Evolutionary conservation across 192 early-diverging fungal species (phyloP).

Genomic region (Coemansia sp.): DNA sequence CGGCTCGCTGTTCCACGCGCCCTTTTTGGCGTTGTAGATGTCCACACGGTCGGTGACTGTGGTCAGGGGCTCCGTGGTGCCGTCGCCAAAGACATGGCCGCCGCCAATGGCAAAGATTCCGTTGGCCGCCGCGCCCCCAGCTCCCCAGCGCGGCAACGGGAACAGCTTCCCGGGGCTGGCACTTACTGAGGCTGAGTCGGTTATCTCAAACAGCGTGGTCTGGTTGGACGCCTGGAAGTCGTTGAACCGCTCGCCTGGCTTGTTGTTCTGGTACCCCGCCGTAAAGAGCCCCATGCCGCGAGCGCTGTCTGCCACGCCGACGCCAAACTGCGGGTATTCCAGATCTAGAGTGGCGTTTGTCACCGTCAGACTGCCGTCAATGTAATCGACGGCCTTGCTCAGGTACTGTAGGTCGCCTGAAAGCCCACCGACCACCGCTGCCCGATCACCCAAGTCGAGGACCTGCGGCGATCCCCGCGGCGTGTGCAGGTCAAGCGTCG

Average conservation of each 20-base stretch:
- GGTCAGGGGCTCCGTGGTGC: constrained; percentile 10
- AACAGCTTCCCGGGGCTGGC: constrained; percentile 13
- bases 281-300: constrained; percentile 31
- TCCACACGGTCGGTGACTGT: constrained; percentile 39
- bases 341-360: constrained; percentile 8
- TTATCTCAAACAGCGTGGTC: constrained; percentile 20
- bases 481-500: constrained; percentile 11
- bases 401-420: constrained; percentile 50
- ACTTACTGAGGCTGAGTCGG: neutral
- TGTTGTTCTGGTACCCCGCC: constrained; percentile 42
- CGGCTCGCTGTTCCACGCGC: constrained; percentile 31
- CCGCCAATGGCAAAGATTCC: constrained; percentile 47
- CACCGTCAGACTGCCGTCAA: constrained; percentile 15
- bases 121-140: constrained; percentile 40
- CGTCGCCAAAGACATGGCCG: constrained; percentile 33
- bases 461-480: constrained; percentile 33
- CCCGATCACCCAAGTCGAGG: constrained; percentile 21
- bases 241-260: constrained; percentile 48
- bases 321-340: constrained; percentile 38
- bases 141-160: constrained; percentile 44
- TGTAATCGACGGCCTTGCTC: constrained; percentile 39
- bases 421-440: constrained; percentile 40
- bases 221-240: constrained; percentile 46
- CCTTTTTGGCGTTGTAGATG: constrained; percentile 16
- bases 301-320: constrained; percentile 17